Percentiles rank a stretch among this genome's conserved stretches.
Evolutionary conservation across 1,284 basidiomycete species (phyloP).

Genomic region (Sparassis latifolia): DNA sequence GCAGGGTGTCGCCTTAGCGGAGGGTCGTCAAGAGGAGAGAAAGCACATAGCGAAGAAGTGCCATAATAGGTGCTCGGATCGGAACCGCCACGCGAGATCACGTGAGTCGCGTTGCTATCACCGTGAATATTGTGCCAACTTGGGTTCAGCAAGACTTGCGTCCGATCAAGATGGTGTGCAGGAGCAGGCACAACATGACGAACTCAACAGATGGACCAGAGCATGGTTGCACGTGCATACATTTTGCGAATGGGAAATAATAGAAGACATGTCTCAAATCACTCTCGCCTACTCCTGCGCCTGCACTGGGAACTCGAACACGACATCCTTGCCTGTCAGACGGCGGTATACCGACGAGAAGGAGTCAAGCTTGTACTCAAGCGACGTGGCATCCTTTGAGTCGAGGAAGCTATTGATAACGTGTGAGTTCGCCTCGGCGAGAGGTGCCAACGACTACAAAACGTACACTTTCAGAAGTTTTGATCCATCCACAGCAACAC

Average conservation of each 20-base stretch:
- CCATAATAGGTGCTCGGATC: neutral
- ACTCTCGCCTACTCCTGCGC: constrained; percentile 48
- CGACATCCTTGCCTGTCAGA: constrained; percentile 91
- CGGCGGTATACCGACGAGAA: constrained; percentile 94
- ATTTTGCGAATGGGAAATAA: constrained; percentile 25
- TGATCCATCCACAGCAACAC: constrained; percentile 84
- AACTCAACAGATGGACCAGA: too few relatives aligned
- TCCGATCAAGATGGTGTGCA: too few relatives aligned
- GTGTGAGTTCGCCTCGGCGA: constrained; percentile 6
- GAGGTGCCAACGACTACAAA: neutral
- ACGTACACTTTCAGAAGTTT: constrained; percentile 94
- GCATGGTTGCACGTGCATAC: constrained; percentile 21
- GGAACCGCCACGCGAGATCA: neutral
- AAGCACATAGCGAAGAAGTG: constrained; percentile 2
- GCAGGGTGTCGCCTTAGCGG: constrained; percentile 17
- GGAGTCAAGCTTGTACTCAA: constrained; percentile 99
- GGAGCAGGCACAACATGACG: too few relatives aligned
- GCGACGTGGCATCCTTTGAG: constrained; percentile 95
- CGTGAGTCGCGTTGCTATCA: too few relatives aligned
- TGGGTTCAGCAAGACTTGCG: too few relatives aligned
- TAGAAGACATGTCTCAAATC: constrained; percentile 24
- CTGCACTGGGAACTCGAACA: constrained; percentile 80
- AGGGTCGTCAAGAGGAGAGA: constrained; percentile 4
- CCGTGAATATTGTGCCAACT: too few relatives aligned
- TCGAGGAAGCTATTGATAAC: constrained; percentile 77